Base-by-base conservation (phyloP, 352 stramenopile species). In the Halophytophthora batemanensis region DNA sequence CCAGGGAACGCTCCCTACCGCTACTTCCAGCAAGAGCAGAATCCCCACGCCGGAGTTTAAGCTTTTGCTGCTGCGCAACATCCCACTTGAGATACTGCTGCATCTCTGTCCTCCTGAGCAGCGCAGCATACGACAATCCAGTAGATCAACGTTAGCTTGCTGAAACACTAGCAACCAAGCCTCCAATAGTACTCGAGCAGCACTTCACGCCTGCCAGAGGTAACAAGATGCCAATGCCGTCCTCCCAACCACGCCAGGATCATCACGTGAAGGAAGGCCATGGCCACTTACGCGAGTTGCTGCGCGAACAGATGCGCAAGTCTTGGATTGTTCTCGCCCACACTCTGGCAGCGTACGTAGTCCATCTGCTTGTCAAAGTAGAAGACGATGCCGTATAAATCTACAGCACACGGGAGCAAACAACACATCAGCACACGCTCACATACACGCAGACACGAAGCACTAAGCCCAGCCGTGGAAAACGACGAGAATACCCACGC, bases 361-460 rank as follows among this genome's bases (percentile, higher is more conserved):
- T 86, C 71, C 23, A 87, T 42, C 40, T 71, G 56, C 25, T 86
- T 57, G 19, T 90, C 72, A 31, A 90, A 90, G 50, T 74, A 87
- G 50, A 88, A 71, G 7, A 85, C 65, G 12, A 73, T 50, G 3
- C 75, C 80, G 50, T 78, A 90, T 25, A 88, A 21, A 44, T 81
- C 77, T 90, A 40, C 34, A 47, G 18, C 17, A 40, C n/a, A 55
- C 11, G 18, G 40, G 6, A 6, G 18, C 2, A 49, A 53, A 41
- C 15, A 17, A 21, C 28, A 38, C 8, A 41, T 13, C 25, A 50
- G 28, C 14, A 39, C 15, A 28, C 29, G 42, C 44, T 3, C 37
- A 6, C 3, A 11, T 17, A 12, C n/a, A n/a, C 18, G 4, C 6
- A 17, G 28, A 11, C 23, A 41, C 11, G 29, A 35, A 4, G 25